These are phyloP conservation scores for Candida sojae DNA, from an alignment of 1,139 yeast genomes.

Conservation along the genomic window DNA sequence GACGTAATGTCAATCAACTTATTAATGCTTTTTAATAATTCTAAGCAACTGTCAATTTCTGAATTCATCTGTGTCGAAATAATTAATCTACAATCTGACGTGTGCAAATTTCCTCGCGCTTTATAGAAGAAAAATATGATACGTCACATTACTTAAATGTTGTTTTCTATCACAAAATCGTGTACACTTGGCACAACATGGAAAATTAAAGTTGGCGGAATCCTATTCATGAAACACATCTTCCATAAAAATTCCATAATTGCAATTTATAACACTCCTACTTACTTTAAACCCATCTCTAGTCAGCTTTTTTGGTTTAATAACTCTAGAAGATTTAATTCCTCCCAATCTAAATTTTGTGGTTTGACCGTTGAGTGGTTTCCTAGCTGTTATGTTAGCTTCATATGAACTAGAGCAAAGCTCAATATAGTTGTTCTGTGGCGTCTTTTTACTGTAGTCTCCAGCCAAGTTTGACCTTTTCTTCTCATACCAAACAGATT, in stretches of 20 bases:
- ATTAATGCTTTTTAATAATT: slow-evolving; percentile 4
- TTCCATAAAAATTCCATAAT: slow-evolving; percentile 14
- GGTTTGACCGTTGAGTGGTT: neutral
- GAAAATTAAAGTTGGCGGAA: neutral
- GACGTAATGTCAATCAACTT: slow-evolving; percentile 7
- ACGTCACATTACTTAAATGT: neutral
- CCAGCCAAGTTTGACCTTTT: slow-evolving; percentile 13
- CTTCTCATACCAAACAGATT: slow-evolving; percentile 18
- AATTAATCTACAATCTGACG: neutral
- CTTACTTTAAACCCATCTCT: slow-evolving; percentile 6
- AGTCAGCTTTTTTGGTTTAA: neutral
- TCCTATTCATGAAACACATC: slow-evolving; percentile 13
- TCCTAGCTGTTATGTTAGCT: neutral
- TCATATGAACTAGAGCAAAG: slow-evolving; percentile 1
- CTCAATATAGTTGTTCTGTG: neutral
- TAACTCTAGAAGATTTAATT: neutral
- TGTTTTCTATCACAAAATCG: neutral
- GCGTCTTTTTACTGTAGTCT: neutral
- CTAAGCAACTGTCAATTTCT: slow-evolving; percentile 5
- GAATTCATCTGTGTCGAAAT: slow-evolving; percentile 8
- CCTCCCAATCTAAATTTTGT: slow-evolving; percentile 11
- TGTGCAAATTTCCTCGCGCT: neutral
- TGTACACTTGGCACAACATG: neutral
- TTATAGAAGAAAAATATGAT: neutral
- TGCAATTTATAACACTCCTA: slow-evolving; percentile 4